Evolutionary conservation across 2,329 filamentous ascomycete genomes (phyloP), one percentile per base, ranked within the genome.

Genomic region (Nigrograna mackinnonii): DNA sequence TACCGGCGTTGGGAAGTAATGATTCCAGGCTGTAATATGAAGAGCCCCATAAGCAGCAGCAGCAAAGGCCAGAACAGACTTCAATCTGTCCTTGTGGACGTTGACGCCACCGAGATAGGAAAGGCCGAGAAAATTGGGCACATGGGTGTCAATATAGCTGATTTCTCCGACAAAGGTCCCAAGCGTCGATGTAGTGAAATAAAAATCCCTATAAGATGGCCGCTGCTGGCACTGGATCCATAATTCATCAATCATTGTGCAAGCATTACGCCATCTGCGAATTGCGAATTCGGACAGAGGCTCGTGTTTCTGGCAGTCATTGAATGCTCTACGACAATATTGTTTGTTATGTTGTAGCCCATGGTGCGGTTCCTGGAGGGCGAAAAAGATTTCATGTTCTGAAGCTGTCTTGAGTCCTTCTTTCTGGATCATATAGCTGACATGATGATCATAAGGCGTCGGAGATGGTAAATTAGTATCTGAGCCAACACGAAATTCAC

Each of bases 11-110:
- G 62, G 58, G 18, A 64, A 66, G 33, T 39, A 50, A 18, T 56
- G 52, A 39, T 60, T 51, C 61, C 60, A 66, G 2, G 60, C 61
- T 4, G 58, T 47, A 5, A 60, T 46, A 39, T 66, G 62, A 5
- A 66, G 44, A 11, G 46, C 60, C 14, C 58, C 56, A 39, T 60
- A 66, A 7, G 47, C 54, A 21, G 59, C 46, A 18, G 44, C 55
- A 11, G 57, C 54, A 16, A 61, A 49, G 20, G 57, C 57, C 12
- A 60, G 50, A 2, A 52, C 46, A 3, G 49, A 50, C 40, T 51
- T 55, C 22, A 50, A 39, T 26, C 30, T 36, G 30, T 49, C 56
- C 31, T 43, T 55, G 37, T 46, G 55, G 22, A 50, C 50, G 42
- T 52, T 62, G 28, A 48, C 49, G 19, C 37, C 54, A 22, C 60